Percentiles rank a stretch among this genome's conserved stretches.
Evolutionary conservation across 192 early-diverging fungal genomes (phyloP).

Genomic region (Coemansia sp.): DNA sequence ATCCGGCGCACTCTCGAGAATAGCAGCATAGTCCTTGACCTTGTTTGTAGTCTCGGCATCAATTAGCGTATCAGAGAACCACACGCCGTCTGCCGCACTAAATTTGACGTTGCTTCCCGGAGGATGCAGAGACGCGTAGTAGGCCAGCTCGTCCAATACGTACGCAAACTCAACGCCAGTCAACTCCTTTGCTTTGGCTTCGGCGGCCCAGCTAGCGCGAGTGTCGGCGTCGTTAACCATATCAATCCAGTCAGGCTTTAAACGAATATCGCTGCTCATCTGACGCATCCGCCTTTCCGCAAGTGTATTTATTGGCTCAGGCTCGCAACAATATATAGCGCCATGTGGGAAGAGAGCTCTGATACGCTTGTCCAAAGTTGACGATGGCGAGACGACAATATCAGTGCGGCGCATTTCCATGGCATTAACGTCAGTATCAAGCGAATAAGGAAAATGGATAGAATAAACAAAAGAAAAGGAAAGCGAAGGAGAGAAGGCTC

Average conservation of each 20-base stretch:
- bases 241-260: constrained; percentile 45
- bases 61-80: constrained; percentile 28
- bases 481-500: too few relatives aligned
- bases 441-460: neutral
- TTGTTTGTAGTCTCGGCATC: neutral
- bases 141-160: constrained; percentile 31
- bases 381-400: neutral
- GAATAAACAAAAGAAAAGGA: neutral
- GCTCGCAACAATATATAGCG: neutral
- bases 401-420: neutral
- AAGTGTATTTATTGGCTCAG: neutral
- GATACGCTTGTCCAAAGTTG: neutral
- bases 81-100: constrained; percentile 26
- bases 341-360: neutral
- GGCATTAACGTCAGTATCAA: neutral
- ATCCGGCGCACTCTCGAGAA: neutral
- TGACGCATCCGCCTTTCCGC: neutral
- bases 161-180: constrained; percentile 16
- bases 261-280: constrained; percentile 29
- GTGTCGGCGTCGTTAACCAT: constrained; percentile 34
- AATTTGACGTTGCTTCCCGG: neutral
- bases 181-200: neutral
- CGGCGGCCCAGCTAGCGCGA: constrained; percentile 14
- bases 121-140: constrained; percentile 9
- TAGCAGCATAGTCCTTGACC: constrained; percentile 7